phyloP scores from a whole-genome alignment of 352 stramenopile genomes.

The Phytophthora tubulina region DNA sequence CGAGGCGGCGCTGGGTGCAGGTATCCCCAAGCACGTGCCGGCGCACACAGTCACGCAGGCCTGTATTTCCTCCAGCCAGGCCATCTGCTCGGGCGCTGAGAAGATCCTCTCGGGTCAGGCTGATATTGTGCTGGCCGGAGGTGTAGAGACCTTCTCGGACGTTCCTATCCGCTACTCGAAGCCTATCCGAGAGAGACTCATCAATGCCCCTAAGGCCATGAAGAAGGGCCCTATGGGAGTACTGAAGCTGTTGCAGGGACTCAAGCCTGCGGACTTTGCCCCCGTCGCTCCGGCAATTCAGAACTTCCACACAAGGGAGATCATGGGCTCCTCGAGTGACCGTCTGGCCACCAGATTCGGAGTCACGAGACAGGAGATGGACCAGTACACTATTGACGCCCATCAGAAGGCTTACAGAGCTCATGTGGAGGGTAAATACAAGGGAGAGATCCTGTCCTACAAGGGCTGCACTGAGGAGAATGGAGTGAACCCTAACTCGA shows the following conservation, averaged over 20 bases:
- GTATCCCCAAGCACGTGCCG: slow-evolving; percentile 94
- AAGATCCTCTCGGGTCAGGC: slow-evolving; percentile 97
- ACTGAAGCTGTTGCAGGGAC: slow-evolving; percentile 93
- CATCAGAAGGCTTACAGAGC: slow-evolving; percentile 95
- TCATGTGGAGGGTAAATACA: slow-evolving; percentile 95
- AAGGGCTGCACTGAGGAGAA: slow-evolving; percentile 97
- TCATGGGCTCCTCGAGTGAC: slow-evolving; percentile 99
- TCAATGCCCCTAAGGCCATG: slow-evolving; percentile 93
- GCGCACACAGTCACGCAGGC: slow-evolving; percentile 97
- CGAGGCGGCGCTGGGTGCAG: slow-evolving; percentile 96
- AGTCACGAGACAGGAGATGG: slow-evolving; percentile 96
- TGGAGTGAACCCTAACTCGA: slow-evolving; percentile 96
- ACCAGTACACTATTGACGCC: slow-evolving; percentile 96
- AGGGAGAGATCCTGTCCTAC: slow-evolving; percentile 94
- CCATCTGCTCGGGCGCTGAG: slow-evolving; percentile 93
- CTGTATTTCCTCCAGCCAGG: slow-evolving; percentile 97
- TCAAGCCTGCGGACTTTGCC: slow-evolving; percentile 92
- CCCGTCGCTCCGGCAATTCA: slow-evolving; percentile 97
- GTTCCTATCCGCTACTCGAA: slow-evolving; percentile 97
- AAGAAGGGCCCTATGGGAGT: slow-evolving; percentile 94
- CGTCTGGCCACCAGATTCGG: slow-evolving; percentile 95
- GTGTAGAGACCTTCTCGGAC: slow-evolving; percentile 98
- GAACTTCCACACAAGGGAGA: slow-evolving; percentile 99
- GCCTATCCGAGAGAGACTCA: slow-evolving; percentile 83
- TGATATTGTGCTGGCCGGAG: slow-evolving; percentile 96